Evolutionary conservation across 192 early-diverging fungal species (phyloP).

Genomic region (Lunasporangiospora selenospora): DNA sequence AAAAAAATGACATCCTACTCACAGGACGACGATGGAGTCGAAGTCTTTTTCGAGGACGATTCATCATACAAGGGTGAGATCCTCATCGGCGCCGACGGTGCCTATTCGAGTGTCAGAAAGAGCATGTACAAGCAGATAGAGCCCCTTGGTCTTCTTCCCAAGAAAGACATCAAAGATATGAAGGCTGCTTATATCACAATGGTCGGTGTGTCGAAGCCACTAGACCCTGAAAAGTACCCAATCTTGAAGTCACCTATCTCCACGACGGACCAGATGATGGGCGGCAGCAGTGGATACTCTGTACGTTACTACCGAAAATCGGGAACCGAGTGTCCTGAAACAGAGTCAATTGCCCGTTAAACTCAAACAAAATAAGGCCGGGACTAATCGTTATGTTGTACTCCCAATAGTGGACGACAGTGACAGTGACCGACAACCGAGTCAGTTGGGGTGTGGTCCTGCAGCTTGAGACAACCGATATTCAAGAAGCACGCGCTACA

Average conservation of each 20-base stretch:
- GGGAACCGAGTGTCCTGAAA: no score
- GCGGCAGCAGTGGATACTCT: background rate
- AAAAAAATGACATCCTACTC: no score
- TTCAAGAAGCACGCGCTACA: background rate
- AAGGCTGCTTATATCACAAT: background rate
- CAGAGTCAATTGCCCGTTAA: no score
- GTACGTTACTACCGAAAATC: background rate
- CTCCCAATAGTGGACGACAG: constrained; percentile 1
- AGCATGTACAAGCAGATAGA: no score
- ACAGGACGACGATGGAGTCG: no score
- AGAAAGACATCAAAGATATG: background rate
- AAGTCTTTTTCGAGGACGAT: no score
- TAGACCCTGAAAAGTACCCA: background rate
- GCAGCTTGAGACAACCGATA: background rate
- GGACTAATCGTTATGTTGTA: background rate
- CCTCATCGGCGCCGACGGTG: no score
- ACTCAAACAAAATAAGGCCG: background rate
- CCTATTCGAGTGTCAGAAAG: no score
- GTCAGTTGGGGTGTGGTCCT: constrained; percentile 13
- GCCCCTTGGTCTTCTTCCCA: constrained; percentile 1
- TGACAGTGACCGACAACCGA: constrained; percentile 15
- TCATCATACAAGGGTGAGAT: no score
- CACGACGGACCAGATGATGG: constrained; percentile 3
- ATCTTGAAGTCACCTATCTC: constrained; percentile 9
- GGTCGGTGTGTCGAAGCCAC: background rate